Evolutionary conservation across 805 yeast species (phyloP), one percentile per base, ranked within the genome.

Genomic region (Vanderwaltozyma yarrowii): DNA sequence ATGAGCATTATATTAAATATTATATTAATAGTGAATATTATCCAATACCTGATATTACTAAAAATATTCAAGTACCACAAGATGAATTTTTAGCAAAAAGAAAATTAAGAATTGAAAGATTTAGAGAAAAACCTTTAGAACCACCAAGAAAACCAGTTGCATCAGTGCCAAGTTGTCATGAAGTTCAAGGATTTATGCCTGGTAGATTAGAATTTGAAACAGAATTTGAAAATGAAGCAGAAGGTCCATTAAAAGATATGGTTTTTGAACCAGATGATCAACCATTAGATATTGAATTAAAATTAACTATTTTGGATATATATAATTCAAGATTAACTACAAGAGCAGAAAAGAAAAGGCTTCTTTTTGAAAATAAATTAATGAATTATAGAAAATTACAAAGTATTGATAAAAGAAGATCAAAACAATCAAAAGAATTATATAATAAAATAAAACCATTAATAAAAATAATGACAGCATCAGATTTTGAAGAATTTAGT

Each of bases 111-210:
- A 65, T 92, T 30, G 95, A 89, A 43, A 69, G 68, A 12, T 74
- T 88, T 43, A 71, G 78, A 47, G 78, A 76, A 45, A 63, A 78
- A 42, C 87, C 94, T 6, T 61, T 84, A 45, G 94, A 94, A 11
- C 92, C 94, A 23, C 88, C 87, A 37, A 76, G 78, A 43, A 92
- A 89, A 56, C 86, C 94, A 5, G 77, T 83, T 33, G 88, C 96
- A 0, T 86, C 96, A 6, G 89, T 83, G 6, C 99, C 99, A 0
- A 71, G 92, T 40, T 88, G 97, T 64, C 96, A 94, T 54, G 97
- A 94, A 52, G 76, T 92, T 44, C 97, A 92, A 59, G 96, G 96
- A 3, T 92, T 79, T 58, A 92, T 92, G 99, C 99, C 99, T 29
- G 99, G 97, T 31, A 76, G 99, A 53, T 66, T 92, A 44, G 99